Conservation (phyloP, 345 rosid genomes). For the Syzygium aqueum region DNA sequence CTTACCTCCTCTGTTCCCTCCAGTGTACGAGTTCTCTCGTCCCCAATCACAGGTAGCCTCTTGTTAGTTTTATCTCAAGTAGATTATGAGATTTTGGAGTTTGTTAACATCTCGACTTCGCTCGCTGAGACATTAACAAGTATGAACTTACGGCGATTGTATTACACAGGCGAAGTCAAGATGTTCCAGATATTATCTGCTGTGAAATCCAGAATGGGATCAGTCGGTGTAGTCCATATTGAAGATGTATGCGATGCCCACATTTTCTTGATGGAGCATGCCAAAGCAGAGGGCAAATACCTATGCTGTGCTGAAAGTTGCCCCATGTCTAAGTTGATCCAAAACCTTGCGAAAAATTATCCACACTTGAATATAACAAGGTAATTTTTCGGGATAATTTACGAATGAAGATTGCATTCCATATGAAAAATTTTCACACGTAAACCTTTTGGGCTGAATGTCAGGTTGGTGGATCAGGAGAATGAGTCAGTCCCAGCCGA, state of each 20-base stretch:
- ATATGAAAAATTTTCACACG: not conserved
- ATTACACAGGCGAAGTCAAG: slow-evolving; percentile 38
- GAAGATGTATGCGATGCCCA: slow-evolving; percentile 75
- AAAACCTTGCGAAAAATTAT: slow-evolving; percentile 21
- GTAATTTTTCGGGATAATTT: slow-evolving; percentile 9
- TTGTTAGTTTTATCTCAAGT: not conserved
- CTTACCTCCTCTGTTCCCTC: slow-evolving; percentile 57
- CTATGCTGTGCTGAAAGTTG: slow-evolving; percentile 45
- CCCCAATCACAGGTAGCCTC: slow-evolving; percentile 55
- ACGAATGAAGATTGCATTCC: not conserved
- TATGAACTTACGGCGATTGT: not conserved
- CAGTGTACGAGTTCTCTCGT: slow-evolving; percentile 64
- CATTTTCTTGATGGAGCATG: slow-evolving; percentile 57
- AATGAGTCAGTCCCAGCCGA: slow-evolving; percentile 21
- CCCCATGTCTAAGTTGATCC: slow-evolving; percentile 30
- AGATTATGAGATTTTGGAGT: not conserved
- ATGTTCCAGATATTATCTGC: slow-evolving; percentile 50
- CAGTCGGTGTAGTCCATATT: slow-evolving; percentile 64
- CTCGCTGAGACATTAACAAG: not conserved
- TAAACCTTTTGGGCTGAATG: not conserved
- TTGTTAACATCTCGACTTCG: not conserved
- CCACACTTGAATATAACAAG: slow-evolving; percentile 15
- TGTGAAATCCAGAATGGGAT: slow-evolving; percentile 67
- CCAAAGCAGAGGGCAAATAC: slow-evolving; percentile 50
- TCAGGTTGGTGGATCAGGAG: slow-evolving; percentile 24